These are phyloP conservation scores for Ascochyta pisi DNA, from an alignment of 2,329 filamentous ascomycete species.

Conservation along the genomic window DNA sequence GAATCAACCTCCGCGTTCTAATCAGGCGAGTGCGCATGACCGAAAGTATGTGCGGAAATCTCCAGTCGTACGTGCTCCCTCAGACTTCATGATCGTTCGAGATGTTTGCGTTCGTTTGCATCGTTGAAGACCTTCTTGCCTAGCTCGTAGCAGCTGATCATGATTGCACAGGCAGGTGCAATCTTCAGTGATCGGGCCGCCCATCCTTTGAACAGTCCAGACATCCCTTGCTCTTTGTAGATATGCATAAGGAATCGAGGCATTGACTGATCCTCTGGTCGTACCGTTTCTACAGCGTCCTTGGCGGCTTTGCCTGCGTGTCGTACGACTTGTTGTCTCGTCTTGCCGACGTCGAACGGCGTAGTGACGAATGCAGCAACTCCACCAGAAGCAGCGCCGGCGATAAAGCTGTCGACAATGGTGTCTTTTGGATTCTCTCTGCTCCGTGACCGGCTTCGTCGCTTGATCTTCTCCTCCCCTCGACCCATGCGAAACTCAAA, in stretches of 20 bases:
- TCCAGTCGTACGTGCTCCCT: not conserved
- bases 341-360: conserved; percentile 98
- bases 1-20: conserved; percentile 14
- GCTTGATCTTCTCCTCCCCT: conserved; percentile 38
- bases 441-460: conserved; percentile 62
- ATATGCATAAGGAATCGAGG: conserved; percentile 87
- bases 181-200: conserved; percentile 91
- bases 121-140: conserved; percentile 86
- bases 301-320: conserved; percentile 58
- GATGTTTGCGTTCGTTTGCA: conserved; percentile 67
- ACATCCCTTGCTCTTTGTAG: conserved; percentile 79
- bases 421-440: conserved; percentile 76
- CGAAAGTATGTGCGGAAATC: conserved; percentile 8
- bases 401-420: conserved; percentile 86
- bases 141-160: conserved; percentile 98
- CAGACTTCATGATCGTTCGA: conserved; percentile 20
- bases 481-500: conserved; percentile 44
- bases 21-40: conserved; percentile 4
- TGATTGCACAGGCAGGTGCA: conserved; percentile 95
- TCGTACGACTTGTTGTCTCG: conserved; percentile 82
- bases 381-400: conserved; percentile 82
- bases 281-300: conserved; percentile 49
- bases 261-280: conserved; percentile 80
- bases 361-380: conserved; percentile 88
- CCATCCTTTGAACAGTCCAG: conserved; percentile 90